These are phyloP conservation scores for Gastrolobium villosum DNA, from an alignment of 306 rosid species.

Conservation along the genomic window DNA sequence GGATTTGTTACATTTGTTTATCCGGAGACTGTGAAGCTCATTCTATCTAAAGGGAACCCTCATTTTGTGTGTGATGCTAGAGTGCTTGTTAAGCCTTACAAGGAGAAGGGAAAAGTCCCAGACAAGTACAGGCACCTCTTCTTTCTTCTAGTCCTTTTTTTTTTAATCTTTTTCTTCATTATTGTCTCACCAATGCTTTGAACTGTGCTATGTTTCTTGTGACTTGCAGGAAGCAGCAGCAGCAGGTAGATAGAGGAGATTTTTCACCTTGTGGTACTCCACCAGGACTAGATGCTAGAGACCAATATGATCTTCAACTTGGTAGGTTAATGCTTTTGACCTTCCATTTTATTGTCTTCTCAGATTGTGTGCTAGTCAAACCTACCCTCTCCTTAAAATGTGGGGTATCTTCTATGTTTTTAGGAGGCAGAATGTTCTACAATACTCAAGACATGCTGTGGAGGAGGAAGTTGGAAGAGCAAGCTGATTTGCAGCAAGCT, in stretches of 20 bases:
- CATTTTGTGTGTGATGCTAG: conserved; percentile 99
- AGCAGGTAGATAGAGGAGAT: conserved; percentile 85
- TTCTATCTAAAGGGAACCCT: conserved; percentile 94
- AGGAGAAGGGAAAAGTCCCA: conserved; percentile 98
- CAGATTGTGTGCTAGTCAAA: neutral
- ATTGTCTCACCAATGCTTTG: neutral
- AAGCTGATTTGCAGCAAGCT: conserved; percentile 90
- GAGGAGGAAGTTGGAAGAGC: conserved; percentile 96
- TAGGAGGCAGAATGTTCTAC: conserved; percentile 86
- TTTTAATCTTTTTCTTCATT: neutral
- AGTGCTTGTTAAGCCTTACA: conserved; percentile 98
- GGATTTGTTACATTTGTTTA: conserved; percentile 95
- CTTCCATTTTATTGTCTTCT: neutral
- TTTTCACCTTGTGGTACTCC: conserved; percentile 96
- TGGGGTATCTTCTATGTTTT: neutral
- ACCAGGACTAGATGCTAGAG: conserved; percentile 82
- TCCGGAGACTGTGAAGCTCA: conserved; percentile 93
- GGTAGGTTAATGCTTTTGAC: conserved; percentile 58
- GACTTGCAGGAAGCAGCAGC: conserved; percentile 82
- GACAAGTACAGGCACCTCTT: conserved; percentile 89
- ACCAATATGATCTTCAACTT: conserved; percentile 83
- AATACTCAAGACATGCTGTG: conserved; percentile 82
- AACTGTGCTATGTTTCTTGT: conserved; percentile 29
- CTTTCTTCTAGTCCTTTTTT: conserved; percentile 5
- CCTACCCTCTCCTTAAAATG: neutral